phyloP scores from a whole-genome alignment of 2,329 filamentous ascomycete genomes.

The Fusarium nanum region DNA sequence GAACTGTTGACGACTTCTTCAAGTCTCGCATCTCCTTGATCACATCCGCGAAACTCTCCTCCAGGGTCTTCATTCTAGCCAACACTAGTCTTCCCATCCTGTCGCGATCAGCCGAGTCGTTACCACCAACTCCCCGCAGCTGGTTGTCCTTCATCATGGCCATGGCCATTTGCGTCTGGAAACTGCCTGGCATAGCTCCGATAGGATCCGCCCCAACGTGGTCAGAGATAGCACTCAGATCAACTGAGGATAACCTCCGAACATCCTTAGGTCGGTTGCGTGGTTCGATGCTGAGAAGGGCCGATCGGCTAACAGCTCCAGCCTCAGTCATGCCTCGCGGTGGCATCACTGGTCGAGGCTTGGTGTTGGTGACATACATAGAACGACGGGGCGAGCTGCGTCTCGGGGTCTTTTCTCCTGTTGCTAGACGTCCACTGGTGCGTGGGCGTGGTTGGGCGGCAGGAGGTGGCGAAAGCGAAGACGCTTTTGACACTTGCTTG shows the following conservation, averaged over 20 bases:
- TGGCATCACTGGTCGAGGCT: conserved; percentile 68
- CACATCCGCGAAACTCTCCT: conserved; percentile 91
- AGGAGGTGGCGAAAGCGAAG: conserved; percentile 58
- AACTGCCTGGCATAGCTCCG: conserved; percentile 76
- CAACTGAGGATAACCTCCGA: conserved; percentile 70
- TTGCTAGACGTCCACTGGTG: conserved; percentile 50
- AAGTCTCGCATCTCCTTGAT: conserved; percentile 80
- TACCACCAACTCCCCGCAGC: conserved; percentile 58
- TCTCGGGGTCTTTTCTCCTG: conserved; percentile 54
- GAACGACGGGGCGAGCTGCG: conserved; percentile 61
- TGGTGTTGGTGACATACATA: conserved; percentile 58
- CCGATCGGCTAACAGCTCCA: conserved; percentile 55
- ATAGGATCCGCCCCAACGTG: conserved; percentile 69
- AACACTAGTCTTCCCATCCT: conserved; percentile 85
- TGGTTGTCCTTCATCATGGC: conserved; percentile 70
- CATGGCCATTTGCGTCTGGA: conserved; percentile 83
- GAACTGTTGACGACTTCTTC: conserved; percentile 60
- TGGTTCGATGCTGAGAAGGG: conserved; percentile 64
- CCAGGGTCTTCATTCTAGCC: conserved; percentile 90
- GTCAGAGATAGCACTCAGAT: conserved; percentile 80
- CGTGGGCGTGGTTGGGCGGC: conserved; percentile 51
- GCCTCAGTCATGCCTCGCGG: conserved; percentile 52
- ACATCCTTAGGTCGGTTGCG: conserved; percentile 53
- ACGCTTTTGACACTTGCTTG: conserved; percentile 53
- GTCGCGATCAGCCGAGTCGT: conserved; percentile 63